Percentiles rank a stretch among this genome's conserved stretches.
Conservation (phyloP, 1,284 basidiomycete species). For the Rhodofomes roseus region DNA sequence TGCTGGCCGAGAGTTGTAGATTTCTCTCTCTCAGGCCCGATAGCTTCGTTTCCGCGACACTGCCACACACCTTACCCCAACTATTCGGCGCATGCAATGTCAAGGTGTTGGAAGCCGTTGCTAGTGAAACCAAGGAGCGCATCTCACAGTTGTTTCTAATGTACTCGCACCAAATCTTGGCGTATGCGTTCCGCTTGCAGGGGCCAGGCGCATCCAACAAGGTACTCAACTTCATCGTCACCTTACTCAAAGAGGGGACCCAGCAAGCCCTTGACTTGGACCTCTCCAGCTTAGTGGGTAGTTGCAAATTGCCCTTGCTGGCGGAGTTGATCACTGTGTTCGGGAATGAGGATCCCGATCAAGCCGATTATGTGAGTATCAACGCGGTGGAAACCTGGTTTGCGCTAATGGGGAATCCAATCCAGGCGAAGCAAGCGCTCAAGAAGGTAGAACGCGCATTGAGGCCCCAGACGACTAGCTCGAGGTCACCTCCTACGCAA, state of each 20-base stretch:
- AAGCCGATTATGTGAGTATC: constrained; percentile 40
- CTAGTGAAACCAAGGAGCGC: constrained; percentile 42
- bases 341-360: constrained; percentile 58
- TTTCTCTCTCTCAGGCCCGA: constrained; percentile 52
- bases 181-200: constrained; percentile 66
- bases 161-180: constrained; percentile 63
- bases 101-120: constrained; percentile 38
- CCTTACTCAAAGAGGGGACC: constrained; percentile 42
- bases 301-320: constrained; percentile 64
- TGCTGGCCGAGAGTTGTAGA: constrained; percentile 60
- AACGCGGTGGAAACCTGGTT: no score
- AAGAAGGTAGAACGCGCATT: constrained; percentile 49
- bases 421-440: constrained; percentile 60
- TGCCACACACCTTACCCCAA: constrained; percentile 65
- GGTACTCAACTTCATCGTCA: constrained; percentile 61
- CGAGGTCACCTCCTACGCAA: constrained; percentile 17
- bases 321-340: constrained; percentile 73
- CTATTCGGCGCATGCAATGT: constrained; percentile 63
- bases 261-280: constrained; percentile 36
- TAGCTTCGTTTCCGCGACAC: constrained; percentile 69
- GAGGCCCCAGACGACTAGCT: constrained; percentile 19
- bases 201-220: constrained; percentile 48
- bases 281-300: constrained; percentile 53
- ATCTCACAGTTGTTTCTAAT: constrained; percentile 59
- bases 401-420: background rate